Evolutionary conservation across 2,329 filamentous ascomycete species (phyloP), one percentile per base, ranked within the genome.

Genomic region (Penicillium sp.): DNA sequence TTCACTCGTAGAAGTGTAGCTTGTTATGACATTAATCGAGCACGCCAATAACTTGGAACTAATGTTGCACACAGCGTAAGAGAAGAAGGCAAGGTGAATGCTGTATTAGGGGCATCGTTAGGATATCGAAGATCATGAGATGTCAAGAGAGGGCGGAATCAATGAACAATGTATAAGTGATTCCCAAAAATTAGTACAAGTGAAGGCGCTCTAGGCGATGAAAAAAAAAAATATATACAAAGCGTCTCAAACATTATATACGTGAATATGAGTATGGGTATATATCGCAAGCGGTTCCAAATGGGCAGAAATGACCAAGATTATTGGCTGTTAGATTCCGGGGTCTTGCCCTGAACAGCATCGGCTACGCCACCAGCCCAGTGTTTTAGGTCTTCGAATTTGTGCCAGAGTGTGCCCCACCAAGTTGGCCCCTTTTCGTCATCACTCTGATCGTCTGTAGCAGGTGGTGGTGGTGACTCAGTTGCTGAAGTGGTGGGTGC

Each of bases 361-460:
- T 65, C 62, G n/a, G 70, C 56, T 18, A 74, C 30, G 14, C 68
- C 67, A 9, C 51, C 61, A 8, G 70, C 67, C 73, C 73, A 76
- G 19, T 72, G 55, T 55, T 73, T 73, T 6, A 69, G 47, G 1
- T 67, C 62, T 32, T 71, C 62, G n/a, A 74, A 39, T 49, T 71
- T 74, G 39, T 64, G 59, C 61, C 65, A 68, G 14, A 74, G n/a
- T 0, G 62, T 63, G 2, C 56, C 65, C 71, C 68, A 74, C 67
- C 72, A 74, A 3, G 58, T 63, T 4, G 60, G 50, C 1, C 42
- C 55, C 7, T 62, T 46, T 32, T 65, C 63, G 29, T 65, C 52
- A 3, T 67, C 57, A 35, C 54, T 59, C 10, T 61, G 56, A 8
- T 63, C 11, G 3, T 62, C 54, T 19, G 57, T 47, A 19, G 60